Conservation (phyloP, 495 filamentous ascomycete genomes). For the Daldinia loculata region DNA sequence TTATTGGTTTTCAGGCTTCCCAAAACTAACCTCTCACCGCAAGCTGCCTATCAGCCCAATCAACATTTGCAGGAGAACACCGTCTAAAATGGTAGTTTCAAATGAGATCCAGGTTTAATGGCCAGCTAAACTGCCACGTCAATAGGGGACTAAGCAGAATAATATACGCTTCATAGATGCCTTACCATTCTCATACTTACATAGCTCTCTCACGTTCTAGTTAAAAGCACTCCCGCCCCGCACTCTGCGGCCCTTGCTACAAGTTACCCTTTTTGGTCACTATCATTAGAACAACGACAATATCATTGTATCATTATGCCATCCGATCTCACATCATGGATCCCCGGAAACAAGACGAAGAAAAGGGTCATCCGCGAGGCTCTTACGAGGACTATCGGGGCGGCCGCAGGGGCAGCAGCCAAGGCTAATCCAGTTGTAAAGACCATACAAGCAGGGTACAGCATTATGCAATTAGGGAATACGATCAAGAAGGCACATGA, state of each 20-base stretch:
- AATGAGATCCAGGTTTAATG: constrained; percentile 1
- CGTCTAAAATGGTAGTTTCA: constrained; percentile 1
- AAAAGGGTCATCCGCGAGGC: not conserved
- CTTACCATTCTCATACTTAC: constrained; percentile 1
- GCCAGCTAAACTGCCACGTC: not conserved
- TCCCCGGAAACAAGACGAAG: not conserved
- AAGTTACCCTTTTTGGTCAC: not conserved
- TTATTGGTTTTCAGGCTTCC: not conserved
- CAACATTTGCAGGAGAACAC: constrained; percentile 3
- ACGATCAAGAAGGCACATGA: not conserved
- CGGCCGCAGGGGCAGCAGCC: not conserved
- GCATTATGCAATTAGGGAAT: not conserved
- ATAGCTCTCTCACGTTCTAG: not conserved
- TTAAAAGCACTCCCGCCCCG: not conserved
- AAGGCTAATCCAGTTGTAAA: constrained; percentile 1
- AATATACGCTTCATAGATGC: not conserved
- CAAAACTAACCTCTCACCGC: constrained; percentile 7
- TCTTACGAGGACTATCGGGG: not conserved
- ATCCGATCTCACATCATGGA: not conserved
- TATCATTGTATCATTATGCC: not conserved
- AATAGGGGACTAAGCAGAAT: not conserved
- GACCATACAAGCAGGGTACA: constrained; percentile 5
- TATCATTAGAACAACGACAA: not conserved
- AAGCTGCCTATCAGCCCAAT: constrained; percentile 5
- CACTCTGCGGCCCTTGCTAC: not conserved